Evolutionary conservation across 2,329 filamentous ascomycete genomes (phyloP).

Genomic region (Trichoderma asperellum): DNA sequence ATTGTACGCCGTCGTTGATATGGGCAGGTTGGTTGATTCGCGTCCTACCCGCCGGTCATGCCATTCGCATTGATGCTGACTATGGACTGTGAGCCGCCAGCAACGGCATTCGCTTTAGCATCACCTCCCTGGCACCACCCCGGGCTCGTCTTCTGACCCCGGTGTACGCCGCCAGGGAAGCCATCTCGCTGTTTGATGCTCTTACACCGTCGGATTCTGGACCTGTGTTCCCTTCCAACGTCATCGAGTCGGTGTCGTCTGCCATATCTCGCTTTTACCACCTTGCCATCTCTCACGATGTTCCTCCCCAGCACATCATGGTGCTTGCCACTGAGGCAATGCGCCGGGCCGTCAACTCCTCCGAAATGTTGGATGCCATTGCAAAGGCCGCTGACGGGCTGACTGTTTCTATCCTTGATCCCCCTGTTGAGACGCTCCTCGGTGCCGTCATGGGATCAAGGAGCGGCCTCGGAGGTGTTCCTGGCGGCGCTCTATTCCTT

Average conservation of each 20-base stretch:
- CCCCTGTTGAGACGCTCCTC: constrained; percentile 79
- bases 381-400: constrained; percentile 63
- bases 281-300: constrained; percentile 71
- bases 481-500: constrained; percentile 72
- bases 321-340: constrained; percentile 90
- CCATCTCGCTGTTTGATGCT: constrained; percentile 87
- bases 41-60: not conserved
- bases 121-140: constrained; percentile 76
- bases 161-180: constrained; percentile 75
- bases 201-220: constrained; percentile 55
- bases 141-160: constrained; percentile 74
- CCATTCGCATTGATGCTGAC: constrained; percentile 13
- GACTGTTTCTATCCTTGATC: constrained; percentile 72
- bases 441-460: constrained; percentile 79
- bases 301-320: constrained; percentile 66
- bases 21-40: constrained; percentile 55
- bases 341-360: constrained; percentile 75
- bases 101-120: constrained; percentile 92
- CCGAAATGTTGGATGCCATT: constrained; percentile 69
- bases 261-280: constrained; percentile 71
- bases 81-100: constrained; percentile 46
- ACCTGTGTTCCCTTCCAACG: constrained; percentile 54
- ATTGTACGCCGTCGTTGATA: constrained; percentile 61
- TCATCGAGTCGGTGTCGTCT: constrained; percentile 67
- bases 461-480: constrained; percentile 69